phyloP scores from a whole-genome alignment of 2,329 filamentous ascomycete genomes.

The Colletotrichum gigasporum region DNA sequence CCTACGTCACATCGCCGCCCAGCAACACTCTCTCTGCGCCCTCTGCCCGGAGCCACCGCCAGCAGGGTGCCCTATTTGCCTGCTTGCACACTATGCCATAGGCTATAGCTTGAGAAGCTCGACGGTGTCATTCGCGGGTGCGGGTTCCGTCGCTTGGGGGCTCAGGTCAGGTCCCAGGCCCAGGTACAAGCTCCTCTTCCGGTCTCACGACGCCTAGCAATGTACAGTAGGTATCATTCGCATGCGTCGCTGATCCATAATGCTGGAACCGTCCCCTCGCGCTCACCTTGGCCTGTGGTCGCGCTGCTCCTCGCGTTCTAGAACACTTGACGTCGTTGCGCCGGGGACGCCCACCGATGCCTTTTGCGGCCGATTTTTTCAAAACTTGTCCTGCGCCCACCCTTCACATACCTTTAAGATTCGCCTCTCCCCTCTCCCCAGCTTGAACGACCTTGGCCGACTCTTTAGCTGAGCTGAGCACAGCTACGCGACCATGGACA shows the following conservation, averaged over 20 bases:
- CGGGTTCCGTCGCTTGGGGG: slow-evolving; percentile 1
- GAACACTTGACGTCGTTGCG: slow-evolving; percentile 24
- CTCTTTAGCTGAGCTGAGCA: background rate
- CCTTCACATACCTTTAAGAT: too few relatives aligned
- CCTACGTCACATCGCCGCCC: slow-evolving; percentile 16
- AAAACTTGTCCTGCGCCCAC: background rate
- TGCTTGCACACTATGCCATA: too few relatives aligned
- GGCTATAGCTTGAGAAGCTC: too few relatives aligned
- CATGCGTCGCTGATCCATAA: slow-evolving; percentile 25
- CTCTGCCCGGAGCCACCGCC: background rate
- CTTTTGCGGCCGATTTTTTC: background rate
- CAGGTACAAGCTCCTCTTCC: background rate
- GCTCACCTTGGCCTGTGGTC: background rate
- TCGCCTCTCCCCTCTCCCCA: background rate
- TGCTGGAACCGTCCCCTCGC: background rate
- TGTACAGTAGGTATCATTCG: too few relatives aligned
- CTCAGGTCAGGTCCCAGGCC: background rate
- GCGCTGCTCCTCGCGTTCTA: slow-evolving; percentile 5
- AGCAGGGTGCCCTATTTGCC: too few relatives aligned
- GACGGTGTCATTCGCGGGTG: too few relatives aligned
- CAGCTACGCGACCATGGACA: slow-evolving; percentile 13
- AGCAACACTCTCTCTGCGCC: background rate
- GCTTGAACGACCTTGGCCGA: background rate
- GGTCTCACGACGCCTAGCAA: slow-evolving; percentile 10
- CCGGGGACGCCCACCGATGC: slow-evolving; percentile 17